Evolutionary conservation across 177 flowering plant genomes (phyloP), one percentile per base, ranked within the genome.

Genomic region (Vitis hybrid): DNA sequence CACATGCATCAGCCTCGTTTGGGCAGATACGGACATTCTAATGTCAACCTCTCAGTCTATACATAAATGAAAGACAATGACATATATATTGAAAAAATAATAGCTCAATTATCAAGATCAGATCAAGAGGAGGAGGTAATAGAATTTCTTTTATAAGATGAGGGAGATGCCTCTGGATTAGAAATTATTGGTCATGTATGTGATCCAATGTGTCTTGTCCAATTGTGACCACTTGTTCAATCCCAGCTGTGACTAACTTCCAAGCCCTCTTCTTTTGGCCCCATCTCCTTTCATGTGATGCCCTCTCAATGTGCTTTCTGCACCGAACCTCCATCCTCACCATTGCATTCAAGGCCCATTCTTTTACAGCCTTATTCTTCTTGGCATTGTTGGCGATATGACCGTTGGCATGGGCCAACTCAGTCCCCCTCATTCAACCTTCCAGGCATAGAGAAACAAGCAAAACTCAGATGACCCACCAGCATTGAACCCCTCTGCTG

Each of bases 381-480:
- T 50, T 15, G 22, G 45, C 45, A 39, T 5, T 19, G 49, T 14
- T 58, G 55, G 2, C 33, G 66, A 39, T 65, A 49, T 62, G 66
- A 64, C 56, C 8, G 10, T 16, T 20, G 22, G 11, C 0, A 19
- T n/a, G 13, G 14, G 22, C 9, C n/a, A 18, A 45, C 57, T 2
- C 29, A 10, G 1, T 50, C 68, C 45, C 18, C 66, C n/a, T 84
- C 78, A 91, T 65, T 90, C 97, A 52, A 86, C 75, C 79, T 81
- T 94, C 98, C 97, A 91, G 60, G 97, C 98, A 81, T 91, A 89
- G 11, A 94, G 78, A 83, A 90, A 89, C 79, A 94, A 75, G 79
- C 89, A 87, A 78, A 89, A 90, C 39, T 84, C 97, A 16, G 89
- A 83, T 60, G 89, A 76, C 62, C 84, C 86, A 72, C 74, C 69